Evolutionary conservation across 768 basidiomycete genomes (phyloP).

Genomic region (Agaricus blazei): DNA sequence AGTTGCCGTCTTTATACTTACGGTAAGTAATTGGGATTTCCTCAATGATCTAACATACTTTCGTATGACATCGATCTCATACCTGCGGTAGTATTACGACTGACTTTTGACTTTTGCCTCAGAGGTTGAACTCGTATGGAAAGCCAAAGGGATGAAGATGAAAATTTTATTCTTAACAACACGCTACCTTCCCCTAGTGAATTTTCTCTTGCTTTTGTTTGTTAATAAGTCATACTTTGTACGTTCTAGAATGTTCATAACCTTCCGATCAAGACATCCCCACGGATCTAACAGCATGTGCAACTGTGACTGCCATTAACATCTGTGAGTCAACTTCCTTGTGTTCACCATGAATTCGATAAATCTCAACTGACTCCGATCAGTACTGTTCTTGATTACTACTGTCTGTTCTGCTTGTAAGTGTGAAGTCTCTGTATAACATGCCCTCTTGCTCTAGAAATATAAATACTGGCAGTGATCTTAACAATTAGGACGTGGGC

Average conservation of each 20-base stretch:
- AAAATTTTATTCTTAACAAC: background rate
- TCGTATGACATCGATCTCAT: too few relatives aligned
- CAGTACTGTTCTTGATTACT: too few relatives aligned
- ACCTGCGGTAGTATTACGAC: background rate
- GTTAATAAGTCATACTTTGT: conserved; percentile 15
- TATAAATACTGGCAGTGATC: background rate
- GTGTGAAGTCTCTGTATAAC: background rate
- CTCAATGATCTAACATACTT: too few relatives aligned
- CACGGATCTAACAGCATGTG: too few relatives aligned
- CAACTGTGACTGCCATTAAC: too few relatives aligned
- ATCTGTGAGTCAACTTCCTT: too few relatives aligned
- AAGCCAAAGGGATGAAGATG: background rate
- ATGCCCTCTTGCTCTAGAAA: too few relatives aligned
- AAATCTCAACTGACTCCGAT: too few relatives aligned
- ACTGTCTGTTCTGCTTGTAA: background rate
- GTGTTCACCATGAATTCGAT: too few relatives aligned
- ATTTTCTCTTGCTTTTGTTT: background rate
- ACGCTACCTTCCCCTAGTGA: background rate
- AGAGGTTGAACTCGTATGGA: background rate
- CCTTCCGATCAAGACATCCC: too few relatives aligned
- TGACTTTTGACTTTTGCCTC: background rate
- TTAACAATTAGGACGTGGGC: conserved; percentile 4
- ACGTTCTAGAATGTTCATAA: background rate
- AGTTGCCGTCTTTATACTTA: too few relatives aligned
- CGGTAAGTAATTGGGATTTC: too few relatives aligned